A percentile compares a stretch with the other conserved stretches of the same genome.
phyloP scores from a whole-genome alignment of 257 asterid genomes.

The Nicotiana paniculata region DNA sequence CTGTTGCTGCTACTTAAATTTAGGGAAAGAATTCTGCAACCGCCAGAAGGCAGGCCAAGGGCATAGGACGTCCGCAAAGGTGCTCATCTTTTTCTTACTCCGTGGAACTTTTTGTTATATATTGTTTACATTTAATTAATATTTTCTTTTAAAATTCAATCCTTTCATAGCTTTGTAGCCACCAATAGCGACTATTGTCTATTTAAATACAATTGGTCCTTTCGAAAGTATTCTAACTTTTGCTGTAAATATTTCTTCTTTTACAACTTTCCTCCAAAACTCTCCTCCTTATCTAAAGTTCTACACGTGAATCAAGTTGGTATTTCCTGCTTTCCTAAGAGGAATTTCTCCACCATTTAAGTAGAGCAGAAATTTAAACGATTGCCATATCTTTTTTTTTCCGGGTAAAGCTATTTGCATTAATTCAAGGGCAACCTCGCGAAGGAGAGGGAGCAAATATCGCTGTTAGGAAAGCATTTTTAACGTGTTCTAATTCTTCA shows the following conservation, averaged over 20 bases:
- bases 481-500: background rate
- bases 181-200: background rate
- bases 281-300: background rate
- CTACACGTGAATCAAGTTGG: background rate
- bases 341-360: background rate
- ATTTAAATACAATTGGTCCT: background rate
- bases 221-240: background rate
- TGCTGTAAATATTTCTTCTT: background rate
- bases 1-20: background rate
- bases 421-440: background rate
- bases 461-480: background rate
- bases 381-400: background rate
- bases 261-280: background rate
- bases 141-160: no score
- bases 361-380: background rate
- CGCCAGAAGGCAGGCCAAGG: constrained; percentile 1
- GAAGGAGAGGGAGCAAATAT: background rate
- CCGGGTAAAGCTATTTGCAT: background rate
- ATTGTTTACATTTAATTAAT: background rate
- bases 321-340: background rate
- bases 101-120: background rate
- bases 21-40: constrained; percentile 6
- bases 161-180: background rate
- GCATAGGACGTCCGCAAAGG: constrained; percentile 3
- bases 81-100: background rate